Conservation (phyloP, 208 protist genomes). For the Baffinella frigidus region DNA sequence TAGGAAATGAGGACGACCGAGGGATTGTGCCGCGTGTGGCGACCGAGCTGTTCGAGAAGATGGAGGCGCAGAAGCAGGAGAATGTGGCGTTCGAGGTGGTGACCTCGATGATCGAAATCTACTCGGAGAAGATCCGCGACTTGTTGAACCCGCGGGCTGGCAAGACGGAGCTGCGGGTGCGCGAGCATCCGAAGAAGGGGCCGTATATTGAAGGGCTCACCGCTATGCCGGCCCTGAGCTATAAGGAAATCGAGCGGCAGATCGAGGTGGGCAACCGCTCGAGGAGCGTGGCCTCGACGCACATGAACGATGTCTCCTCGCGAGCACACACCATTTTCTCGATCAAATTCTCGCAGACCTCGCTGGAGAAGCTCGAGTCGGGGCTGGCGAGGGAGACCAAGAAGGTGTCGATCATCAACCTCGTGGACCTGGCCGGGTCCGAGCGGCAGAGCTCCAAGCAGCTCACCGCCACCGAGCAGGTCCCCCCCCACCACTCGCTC, state of each 20-base stretch:
- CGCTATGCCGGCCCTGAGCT: not conserved
- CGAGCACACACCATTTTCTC: slow-evolving; percentile 70
- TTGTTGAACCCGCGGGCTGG: slow-evolving; percentile 52
- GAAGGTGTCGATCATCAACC: slow-evolving; percentile 46
- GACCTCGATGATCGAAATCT: slow-evolving; percentile 67
- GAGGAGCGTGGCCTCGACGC: slow-evolving; percentile 47
- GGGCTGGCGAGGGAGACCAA: slow-evolving; percentile 47
- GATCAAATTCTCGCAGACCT: slow-evolving; percentile 64
- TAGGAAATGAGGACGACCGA: slow-evolving; percentile 15
- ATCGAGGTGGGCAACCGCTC: not conserved
- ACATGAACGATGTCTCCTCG: slow-evolving; percentile 70
- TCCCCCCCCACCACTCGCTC: not conserved
- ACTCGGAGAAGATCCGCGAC: slow-evolving; percentile 63
- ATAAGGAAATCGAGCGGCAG: slow-evolving; percentile 44
- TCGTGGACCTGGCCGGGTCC: slow-evolving; percentile 55
- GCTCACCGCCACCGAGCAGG: not conserved
- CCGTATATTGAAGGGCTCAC: slow-evolving; percentile 59
- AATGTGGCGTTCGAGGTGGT: slow-evolving; percentile 52
- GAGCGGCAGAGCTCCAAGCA: slow-evolving; percentile 21
- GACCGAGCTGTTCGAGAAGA: not conserved
- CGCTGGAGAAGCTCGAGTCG: not conserved
- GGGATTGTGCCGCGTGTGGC: slow-evolving; percentile 58
- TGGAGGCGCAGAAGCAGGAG: slow-evolving; percentile 10
- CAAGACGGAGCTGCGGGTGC: not conserved
- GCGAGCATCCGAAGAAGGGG: slow-evolving; percentile 56